A percentile compares a stretch with the other conserved stretches of the same genome.
These are phyloP conservation scores for Telopea speciosissima DNA, from an alignment of 177 flowering plant species.

Conservation along the genomic window DNA sequence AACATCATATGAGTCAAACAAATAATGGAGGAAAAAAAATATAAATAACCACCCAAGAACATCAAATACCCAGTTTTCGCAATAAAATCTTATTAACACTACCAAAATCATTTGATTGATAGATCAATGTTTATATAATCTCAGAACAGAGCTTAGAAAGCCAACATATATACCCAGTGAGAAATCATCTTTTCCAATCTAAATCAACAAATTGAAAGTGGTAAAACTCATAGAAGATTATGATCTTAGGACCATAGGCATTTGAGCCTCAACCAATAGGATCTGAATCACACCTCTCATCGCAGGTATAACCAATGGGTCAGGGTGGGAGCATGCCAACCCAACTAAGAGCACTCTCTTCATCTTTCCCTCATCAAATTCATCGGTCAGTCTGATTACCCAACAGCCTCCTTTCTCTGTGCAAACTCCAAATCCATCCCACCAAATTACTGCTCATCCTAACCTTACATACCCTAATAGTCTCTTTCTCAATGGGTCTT, in stretches of 20 bases:
- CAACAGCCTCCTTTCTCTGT: conserved; percentile 58
- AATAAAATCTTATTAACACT: too few species aligned
- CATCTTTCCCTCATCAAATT: conserved; percentile 61
- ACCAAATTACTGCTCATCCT: conserved; percentile 58
- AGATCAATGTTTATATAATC: too few species aligned
- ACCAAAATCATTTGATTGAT: too few species aligned
- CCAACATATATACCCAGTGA: too few species aligned
- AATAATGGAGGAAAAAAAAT: too few species aligned
- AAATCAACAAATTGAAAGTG: conserved; percentile 57
- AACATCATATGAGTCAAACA: too few species aligned
- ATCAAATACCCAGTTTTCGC: too few species aligned
- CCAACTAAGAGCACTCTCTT: too few species aligned
- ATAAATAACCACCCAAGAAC: too few species aligned
- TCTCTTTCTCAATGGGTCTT: conserved; percentile 78
- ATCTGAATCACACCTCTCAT: conserved; percentile 86
- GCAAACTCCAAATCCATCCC: conserved; percentile 93
- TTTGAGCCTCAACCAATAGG: conserved; percentile 64
- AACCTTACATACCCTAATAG: conserved; percentile 15
- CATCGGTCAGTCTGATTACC: conserved; percentile 42
- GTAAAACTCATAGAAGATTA: conserved; percentile 65
- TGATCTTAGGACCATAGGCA: conserved; percentile 63
- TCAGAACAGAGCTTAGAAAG: too few species aligned
- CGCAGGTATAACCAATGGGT: conserved; percentile 68
- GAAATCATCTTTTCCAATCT: too few species aligned
- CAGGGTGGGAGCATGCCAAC: conserved; percentile 78